Evolutionary conservation across 1,139 yeast genomes (phyloP).

Genomic region (Nadsonia starkeyi-henricii): DNA sequence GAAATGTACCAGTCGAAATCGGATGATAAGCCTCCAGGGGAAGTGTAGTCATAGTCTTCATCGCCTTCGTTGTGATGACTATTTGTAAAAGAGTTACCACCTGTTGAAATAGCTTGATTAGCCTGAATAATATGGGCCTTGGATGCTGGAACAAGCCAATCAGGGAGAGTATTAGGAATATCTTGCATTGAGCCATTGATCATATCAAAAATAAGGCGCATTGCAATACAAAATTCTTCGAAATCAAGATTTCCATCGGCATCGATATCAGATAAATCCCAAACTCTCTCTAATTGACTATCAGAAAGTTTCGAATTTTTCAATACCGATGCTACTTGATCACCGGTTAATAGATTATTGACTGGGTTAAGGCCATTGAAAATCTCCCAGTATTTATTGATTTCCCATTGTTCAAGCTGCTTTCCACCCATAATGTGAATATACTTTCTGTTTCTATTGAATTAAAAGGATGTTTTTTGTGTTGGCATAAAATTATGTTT

Average conservation of each 20-base stretch:
- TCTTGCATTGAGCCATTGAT: conserved; percentile 57
- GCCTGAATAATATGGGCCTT: conserved; percentile 78
- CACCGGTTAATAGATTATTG: conserved; percentile 67
- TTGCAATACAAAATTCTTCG: conserved; percentile 94
- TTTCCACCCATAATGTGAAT: conserved; percentile 5
- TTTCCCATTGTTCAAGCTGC: conserved; percentile 75
- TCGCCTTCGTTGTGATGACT: conserved; percentile 21
- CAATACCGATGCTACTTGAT: conserved; percentile 71
- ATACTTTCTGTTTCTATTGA: no score
- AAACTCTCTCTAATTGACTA: conserved; percentile 59
- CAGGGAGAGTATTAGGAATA: conserved; percentile 65
- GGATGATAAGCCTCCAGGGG: conserved; percentile 33
- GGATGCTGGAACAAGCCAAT: conserved; percentile 84
- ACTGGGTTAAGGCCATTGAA: conserved; percentile 79
- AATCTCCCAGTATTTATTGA: conserved; percentile 93
- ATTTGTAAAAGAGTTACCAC: neutral
- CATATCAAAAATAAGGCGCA: conserved; percentile 84
- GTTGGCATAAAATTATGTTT: no score
- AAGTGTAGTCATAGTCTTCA: conserved; percentile 41
- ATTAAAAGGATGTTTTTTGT: no score
- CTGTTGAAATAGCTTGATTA: conserved; percentile 40
- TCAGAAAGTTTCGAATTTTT: conserved; percentile 78
- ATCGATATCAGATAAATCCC: conserved; percentile 92
- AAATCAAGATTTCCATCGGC: conserved; percentile 83
- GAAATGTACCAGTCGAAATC: conserved; percentile 95